Evolutionary conservation across 306 rosid genomes (phyloP).

Genomic region (Lathyrus aphaca): DNA sequence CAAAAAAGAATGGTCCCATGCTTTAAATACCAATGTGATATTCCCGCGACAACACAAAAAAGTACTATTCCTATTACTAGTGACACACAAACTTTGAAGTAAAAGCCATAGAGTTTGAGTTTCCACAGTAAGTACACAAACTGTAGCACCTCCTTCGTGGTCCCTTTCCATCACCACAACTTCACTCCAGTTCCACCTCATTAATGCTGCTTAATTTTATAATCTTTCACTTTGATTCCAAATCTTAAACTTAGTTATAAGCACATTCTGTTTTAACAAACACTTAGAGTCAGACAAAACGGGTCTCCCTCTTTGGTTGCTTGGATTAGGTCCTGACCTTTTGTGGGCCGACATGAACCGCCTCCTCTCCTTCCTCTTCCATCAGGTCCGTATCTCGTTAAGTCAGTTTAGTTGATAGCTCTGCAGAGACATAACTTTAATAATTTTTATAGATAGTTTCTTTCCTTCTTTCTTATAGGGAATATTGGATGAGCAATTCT

Average conservation of each 20-base stretch:
- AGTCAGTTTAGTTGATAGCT: no score
- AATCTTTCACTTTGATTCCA: background rate
- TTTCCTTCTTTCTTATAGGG: slow-evolving; percentile 47
- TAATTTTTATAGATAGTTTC: no score
- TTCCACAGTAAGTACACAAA: background rate
- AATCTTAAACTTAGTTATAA: background rate
- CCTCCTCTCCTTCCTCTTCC: slow-evolving; percentile 88
- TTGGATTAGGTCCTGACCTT: slow-evolving; percentile 82
- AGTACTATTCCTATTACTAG: background rate
- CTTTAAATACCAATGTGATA: slow-evolving; percentile 43
- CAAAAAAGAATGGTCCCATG: background rate
- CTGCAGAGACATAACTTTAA: no score
- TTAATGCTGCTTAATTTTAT: background rate
- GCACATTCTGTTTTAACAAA: background rate
- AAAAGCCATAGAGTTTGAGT: background rate
- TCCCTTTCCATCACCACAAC: background rate
- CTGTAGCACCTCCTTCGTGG: background rate
- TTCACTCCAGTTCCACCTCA: background rate
- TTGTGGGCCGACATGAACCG: slow-evolving; percentile 98
- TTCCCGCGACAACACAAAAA: slow-evolving; percentile 41
- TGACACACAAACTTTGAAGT: slow-evolving; percentile 3
- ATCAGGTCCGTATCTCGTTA: slow-evolving; percentile 52
- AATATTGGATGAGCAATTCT: slow-evolving; percentile 89
- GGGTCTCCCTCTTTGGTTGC: slow-evolving; percentile 99
- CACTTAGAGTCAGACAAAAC: slow-evolving; percentile 59